Evolutionary conservation across 164 flowering plant genomes (phyloP), one percentile per base, ranked within the genome.

Genomic region (Cinnamomum micranthum): DNA sequence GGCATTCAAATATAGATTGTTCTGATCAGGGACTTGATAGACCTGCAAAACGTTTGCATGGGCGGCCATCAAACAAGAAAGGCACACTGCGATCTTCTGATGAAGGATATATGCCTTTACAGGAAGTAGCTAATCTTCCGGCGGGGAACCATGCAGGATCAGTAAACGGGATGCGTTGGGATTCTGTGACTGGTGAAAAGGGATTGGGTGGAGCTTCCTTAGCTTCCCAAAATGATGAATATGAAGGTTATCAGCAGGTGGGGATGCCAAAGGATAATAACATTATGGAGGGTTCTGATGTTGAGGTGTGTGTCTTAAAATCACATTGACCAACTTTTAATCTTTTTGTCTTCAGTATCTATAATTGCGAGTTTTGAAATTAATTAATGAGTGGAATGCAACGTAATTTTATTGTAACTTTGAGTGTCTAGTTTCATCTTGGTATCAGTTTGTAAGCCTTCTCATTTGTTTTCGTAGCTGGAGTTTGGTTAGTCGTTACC

Each of bases 271-370:
- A 75, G 41, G 89, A 80, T 50, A 80, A 77, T 51, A 50, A 28
- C 77, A 87, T 93, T 64, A 79, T 75, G 76, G 96, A 90, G 83
- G 95, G 94, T 62, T 90, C 92, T 35, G 71, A 64, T 80, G 95
- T 95, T 23, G 99, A 95, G 97, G 99, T 93, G 20, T 75, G 86
- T 77, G 41, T 73, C 22, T 41, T 31, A 31, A 19, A 28, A 65
- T 50, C 5, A 10, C 60, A 23, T 51, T 35, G 22, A 20, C 20
- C 58, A 72, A 25, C 63, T 13, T n/a, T 24, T 47, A 17, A 55
- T 41, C 2, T 28, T 75, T 59, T 24, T 14, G 20, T 73, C 19
- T 12, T 27, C 35, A 25, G 66, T 13, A 52, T 52, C 25, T 64
- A 64, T n/a, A n/a, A 22, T 6, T 24, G 66, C 4, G 5, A 52